Conservation (phyloP, 768 basidiomycete genomes). For the Tylopilus intermedius region DNA sequence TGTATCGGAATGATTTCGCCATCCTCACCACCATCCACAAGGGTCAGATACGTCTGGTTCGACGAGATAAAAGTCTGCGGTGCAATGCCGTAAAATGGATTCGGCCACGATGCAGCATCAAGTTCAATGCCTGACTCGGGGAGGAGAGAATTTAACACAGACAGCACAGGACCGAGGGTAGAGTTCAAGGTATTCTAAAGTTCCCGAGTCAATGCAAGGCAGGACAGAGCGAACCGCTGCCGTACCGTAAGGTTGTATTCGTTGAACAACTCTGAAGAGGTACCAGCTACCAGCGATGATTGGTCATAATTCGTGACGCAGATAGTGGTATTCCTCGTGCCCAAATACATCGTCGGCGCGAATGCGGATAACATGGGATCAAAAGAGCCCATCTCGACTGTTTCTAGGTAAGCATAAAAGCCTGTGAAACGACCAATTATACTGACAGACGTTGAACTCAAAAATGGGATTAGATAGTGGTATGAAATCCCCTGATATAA, state of each 20-base stretch:
- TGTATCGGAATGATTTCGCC: slow-evolving; percentile 44
- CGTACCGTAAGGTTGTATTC: slow-evolving; percentile 26
- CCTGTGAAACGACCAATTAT: background rate
- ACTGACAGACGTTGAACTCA: slow-evolving; percentile 35
- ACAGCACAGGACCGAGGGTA: slow-evolving; percentile 9
- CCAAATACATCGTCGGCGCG: slow-evolving; percentile 41
- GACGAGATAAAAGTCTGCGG: slow-evolving; percentile 31
- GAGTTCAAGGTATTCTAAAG: slow-evolving; percentile 13
- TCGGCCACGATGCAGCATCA: slow-evolving; percentile 33
- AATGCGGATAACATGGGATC: slow-evolving; percentile 44
- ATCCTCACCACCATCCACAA: slow-evolving; percentile 41
- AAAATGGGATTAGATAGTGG: slow-evolving; percentile 33
- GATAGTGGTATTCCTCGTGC: slow-evolving; percentile 31
- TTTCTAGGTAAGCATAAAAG: background rate
- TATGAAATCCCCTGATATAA: slow-evolving; percentile 16
- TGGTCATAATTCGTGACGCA: slow-evolving; percentile 37
- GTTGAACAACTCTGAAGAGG: slow-evolving; percentile 37
- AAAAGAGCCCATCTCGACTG: slow-evolving; percentile 40
- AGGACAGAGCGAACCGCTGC: background rate
- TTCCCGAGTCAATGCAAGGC: background rate
- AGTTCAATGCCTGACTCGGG: slow-evolving; percentile 26
- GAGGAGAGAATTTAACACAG: slow-evolving; percentile 17
- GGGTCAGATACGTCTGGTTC: slow-evolving; percentile 27
- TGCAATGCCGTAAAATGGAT: slow-evolving; percentile 36
- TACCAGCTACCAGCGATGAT: slow-evolving; percentile 33